Conservation (phyloP, 148 eudicot species). For the Simmondsia chinensis region DNA sequence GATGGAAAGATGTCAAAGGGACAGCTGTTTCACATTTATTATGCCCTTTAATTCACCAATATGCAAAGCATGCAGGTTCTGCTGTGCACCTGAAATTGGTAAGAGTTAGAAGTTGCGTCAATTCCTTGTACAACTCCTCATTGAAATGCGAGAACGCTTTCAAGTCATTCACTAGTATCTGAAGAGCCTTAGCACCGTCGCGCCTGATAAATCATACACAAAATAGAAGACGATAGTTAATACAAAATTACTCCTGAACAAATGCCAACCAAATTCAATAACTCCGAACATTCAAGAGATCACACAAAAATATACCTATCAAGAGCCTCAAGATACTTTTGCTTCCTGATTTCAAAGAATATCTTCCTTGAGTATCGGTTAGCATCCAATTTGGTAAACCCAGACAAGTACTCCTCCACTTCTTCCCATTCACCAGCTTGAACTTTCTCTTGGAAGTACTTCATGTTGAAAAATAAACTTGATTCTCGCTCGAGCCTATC, state of each 20-base stretch:
- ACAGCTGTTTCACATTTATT: no score
- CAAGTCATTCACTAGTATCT: slow-evolving; percentile 14
- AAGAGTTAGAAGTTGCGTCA: slow-evolving; percentile 13
- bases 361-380: slow-evolving; percentile 3
- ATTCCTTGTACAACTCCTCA: slow-evolving; percentile 16
- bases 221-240: neutral
- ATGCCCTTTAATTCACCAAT: no score
- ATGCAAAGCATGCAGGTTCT: no score
- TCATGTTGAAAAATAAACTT: slow-evolving; percentile 11
- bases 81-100: slow-evolving; percentile 13
- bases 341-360: slow-evolving; percentile 16
- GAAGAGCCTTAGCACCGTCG: slow-evolving; percentile 10
- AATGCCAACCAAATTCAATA: no score
- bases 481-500: slow-evolving; percentile 19
- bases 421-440: slow-evolving; percentile 12
- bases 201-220: slow-evolving; percentile 6
- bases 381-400: slow-evolving; percentile 5
- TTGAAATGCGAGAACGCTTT: slow-evolving; percentile 11
- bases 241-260: no score
- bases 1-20: no score
- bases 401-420: slow-evolving; percentile 9
- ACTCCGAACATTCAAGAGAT: neutral
- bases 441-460: slow-evolving; percentile 9
- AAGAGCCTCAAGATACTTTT: slow-evolving; percentile 17
- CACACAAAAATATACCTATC: slow-evolving; percentile 8